These are phyloP conservation scores for Tanacetum coccineum DNA, from an alignment of 129 eudicot genomes.

Conservation along the genomic window DNA sequence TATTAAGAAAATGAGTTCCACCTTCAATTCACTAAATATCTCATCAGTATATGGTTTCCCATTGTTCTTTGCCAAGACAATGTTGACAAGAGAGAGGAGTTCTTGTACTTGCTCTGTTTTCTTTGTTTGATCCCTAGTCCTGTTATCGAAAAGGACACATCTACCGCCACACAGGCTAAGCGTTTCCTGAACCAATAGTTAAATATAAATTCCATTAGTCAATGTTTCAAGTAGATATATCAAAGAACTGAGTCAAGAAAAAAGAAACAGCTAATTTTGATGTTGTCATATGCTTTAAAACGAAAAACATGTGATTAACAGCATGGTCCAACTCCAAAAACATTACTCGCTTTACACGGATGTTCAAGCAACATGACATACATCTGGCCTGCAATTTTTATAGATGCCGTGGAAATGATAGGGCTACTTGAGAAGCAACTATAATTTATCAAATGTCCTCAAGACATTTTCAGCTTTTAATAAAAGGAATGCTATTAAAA, in stretches of 20 bases:
- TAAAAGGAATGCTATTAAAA: not conserved
- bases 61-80: constrained; percentile 43
- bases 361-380: not conserved
- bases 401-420: not conserved
- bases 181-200: constrained; percentile 42
- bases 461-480: not conserved
- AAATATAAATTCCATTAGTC: not conserved
- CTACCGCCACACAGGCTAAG: constrained; percentile 58
- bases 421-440: not conserved
- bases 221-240: constrained; percentile 2
- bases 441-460: not conserved
- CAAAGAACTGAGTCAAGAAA: not conserved
- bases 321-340: not conserved
- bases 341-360: constrained; percentile 10
- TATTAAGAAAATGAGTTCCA: constrained; percentile 1
- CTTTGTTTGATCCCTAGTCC: constrained; percentile 43
- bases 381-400: not conserved
- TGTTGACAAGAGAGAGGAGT: constrained; percentile 60
- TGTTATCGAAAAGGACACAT: constrained; percentile 70
- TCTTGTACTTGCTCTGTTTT: constrained; percentile 45
- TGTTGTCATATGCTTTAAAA: not conserved
- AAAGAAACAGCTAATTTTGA: not conserved
- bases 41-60: constrained; percentile 74
- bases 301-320: not conserved
- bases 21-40: constrained; percentile 69